These are phyloP conservation scores for Rhodotorula sp. DNA, from an alignment of 1,284 basidiomycete species.

Conservation along the genomic window DNA sequence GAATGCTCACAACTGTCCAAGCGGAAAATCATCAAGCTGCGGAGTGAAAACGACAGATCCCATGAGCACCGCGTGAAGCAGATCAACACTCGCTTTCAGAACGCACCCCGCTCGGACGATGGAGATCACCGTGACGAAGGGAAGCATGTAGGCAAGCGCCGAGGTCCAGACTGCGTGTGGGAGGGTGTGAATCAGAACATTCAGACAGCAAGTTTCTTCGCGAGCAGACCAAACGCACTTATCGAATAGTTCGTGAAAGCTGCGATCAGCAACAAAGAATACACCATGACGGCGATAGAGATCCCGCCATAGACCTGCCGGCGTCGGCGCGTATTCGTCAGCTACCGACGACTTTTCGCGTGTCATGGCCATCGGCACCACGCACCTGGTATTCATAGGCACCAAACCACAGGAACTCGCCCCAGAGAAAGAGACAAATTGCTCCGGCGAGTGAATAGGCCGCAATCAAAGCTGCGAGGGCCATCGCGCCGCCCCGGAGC, in stretches of 20 bases:
- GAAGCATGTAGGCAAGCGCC: slow-evolving; percentile 17
- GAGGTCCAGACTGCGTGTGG: not conserved
- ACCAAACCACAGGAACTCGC: slow-evolving; percentile 22
- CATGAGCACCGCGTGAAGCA: not conserved
- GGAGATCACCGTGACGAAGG: slow-evolving; percentile 16
- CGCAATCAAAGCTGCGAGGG: slow-evolving; percentile 24
- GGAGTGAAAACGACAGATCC: not conserved
- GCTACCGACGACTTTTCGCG: not conserved
- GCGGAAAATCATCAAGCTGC: slow-evolving; percentile 29
- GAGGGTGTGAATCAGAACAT: not conserved
- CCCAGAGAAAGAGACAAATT: slow-evolving; percentile 31
- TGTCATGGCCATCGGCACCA: too few relatives aligned
- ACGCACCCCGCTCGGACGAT: slow-evolving; percentile 20
- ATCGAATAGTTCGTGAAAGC: slow-evolving; percentile 23
- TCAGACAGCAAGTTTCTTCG: too few relatives aligned
- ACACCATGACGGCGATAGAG: slow-evolving; percentile 18
- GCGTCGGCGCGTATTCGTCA: too few relatives aligned
- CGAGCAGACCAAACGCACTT: not conserved
- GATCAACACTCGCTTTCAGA: too few relatives aligned
- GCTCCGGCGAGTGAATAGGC: slow-evolving; percentile 28
- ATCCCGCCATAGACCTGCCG: slow-evolving; percentile 28
- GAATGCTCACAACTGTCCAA: slow-evolving; percentile 21
- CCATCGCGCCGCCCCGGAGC: slow-evolving; percentile 27
- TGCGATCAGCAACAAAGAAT: slow-evolving; percentile 18
- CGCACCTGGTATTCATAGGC: not conserved